Percentiles rank a stretch among this genome's conserved stretches.
Evolutionary conservation across 78 protist species (phyloP).

Genomic region (Neovahlkampfia damariscottae): DNA sequence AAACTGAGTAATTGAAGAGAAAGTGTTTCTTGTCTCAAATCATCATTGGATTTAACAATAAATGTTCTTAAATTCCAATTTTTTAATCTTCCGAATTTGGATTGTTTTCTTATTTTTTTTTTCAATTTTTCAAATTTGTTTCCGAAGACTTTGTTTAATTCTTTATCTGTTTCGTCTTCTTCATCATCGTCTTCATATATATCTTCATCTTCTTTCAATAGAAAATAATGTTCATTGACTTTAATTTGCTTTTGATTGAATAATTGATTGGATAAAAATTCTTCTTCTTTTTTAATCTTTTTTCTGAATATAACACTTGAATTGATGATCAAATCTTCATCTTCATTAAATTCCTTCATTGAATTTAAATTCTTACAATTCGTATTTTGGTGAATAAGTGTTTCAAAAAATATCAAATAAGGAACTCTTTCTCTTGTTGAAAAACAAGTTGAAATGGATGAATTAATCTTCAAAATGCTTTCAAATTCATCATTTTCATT

Average conservation of each 20-base stretch:
- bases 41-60: conserved; percentile 63
- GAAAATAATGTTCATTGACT: not conserved
- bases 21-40: conserved; percentile 56
- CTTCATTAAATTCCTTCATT: not conserved
- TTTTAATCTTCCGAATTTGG: conserved; percentile 1
- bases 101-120: not conserved
- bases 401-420: conserved; percentile 5
- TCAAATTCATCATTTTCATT: not conserved
- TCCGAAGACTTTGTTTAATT: not conserved
- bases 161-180: not conserved
- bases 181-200: not conserved
- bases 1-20: conserved; percentile 57
- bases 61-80: conserved; percentile 28
- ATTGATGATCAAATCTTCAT: not conserved
- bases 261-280: not conserved
- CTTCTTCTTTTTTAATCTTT: not conserved
- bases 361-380: too few species aligned
- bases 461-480: not conserved
- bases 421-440: conserved; percentile 5
- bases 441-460: not conserved
- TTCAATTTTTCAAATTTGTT: not conserved
- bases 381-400: not conserved
- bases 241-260: not conserved
- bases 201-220: not conserved
- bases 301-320: not conserved